phyloP scores from a whole-genome alignment of 371 early-diverging fungal genomes.

The Sporodiniella umbellata region DNA sequence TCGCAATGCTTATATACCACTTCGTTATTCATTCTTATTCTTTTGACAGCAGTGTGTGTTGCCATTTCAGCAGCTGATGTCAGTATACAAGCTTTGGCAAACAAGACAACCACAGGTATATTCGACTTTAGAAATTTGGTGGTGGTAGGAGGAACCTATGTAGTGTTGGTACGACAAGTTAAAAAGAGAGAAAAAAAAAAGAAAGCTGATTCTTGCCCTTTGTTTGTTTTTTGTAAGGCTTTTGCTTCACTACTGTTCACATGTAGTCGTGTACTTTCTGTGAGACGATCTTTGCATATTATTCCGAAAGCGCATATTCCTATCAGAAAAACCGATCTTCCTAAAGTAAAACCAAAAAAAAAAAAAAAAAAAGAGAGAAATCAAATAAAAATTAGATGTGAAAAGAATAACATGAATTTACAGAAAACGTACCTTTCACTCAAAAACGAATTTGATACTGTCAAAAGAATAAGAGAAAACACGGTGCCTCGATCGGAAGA shows the following conservation, averaged over 20 bases:
- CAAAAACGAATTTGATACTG: conserved; percentile 52
- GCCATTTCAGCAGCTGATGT: conserved; percentile 63
- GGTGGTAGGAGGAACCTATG: conserved; percentile 57
- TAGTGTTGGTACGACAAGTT: conserved; percentile 26
- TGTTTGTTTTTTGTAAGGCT: too few species aligned
- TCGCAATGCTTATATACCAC: conserved; percentile 34
- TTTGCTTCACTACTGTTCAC: conserved; percentile 46
- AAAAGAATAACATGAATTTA: too few species aligned
- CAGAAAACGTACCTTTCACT: conserved; percentile 60
- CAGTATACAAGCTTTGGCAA: conserved; percentile 55
- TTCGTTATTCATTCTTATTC: conserved; percentile 33
- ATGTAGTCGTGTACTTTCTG: conserved; percentile 58
- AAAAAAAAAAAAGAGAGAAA: background rate
- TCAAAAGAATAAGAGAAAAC: conserved; percentile 43
- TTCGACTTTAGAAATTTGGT: conserved; percentile 52
- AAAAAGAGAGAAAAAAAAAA: too few species aligned
- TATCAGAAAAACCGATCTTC: conserved; percentile 62
- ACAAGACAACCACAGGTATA: conserved; percentile 29
- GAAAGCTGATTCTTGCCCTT: too few species aligned
- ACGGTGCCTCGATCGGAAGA: conserved; percentile 60
- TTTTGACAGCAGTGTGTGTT: conserved; percentile 50
- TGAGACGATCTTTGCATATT: conserved; percentile 53
- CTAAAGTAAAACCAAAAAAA: conserved; percentile 41
- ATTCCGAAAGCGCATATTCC: conserved; percentile 72
- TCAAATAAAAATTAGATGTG: too few species aligned